Percentiles rank a stretch among this genome's conserved stretches.
These are phyloP conservation scores for Boletales sp. DNA, from an alignment of 768 basidiomycete genomes.

Conservation along the genomic window DNA sequence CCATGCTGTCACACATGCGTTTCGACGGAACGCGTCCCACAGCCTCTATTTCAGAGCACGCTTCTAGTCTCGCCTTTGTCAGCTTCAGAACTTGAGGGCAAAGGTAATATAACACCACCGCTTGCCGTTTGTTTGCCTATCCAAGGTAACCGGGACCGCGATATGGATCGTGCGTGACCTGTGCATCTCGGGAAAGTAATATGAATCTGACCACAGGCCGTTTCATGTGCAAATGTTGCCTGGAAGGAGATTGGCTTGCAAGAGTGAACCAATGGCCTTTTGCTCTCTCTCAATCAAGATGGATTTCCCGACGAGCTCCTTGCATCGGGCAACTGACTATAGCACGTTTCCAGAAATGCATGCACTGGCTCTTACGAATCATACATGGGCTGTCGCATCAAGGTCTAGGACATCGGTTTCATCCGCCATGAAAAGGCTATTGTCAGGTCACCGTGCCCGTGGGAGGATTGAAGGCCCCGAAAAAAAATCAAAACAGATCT, in stretches of 20 bases:
- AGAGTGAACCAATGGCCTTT: slow-evolving; percentile 33
- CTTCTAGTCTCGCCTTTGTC: slow-evolving; percentile 30
- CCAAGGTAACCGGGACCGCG: slow-evolving; percentile 9
- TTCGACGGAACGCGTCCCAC: slow-evolving; percentile 26
- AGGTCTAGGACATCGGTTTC: slow-evolving; percentile 28
- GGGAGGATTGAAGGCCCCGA: slow-evolving; percentile 13
- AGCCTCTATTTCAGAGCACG: slow-evolving; percentile 29
- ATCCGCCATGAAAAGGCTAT: slow-evolving; percentile 16
- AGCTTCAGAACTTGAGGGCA: slow-evolving; percentile 37
- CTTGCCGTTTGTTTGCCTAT: slow-evolving; percentile 15
- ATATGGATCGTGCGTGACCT: not conserved
- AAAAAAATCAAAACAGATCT: slow-evolving; percentile 1
- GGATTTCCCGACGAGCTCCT: slow-evolving; percentile 34
- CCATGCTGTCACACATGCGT: slow-evolving; percentile 22
- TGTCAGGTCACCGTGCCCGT: slow-evolving; percentile 18
- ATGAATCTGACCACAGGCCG: slow-evolving; percentile 9
- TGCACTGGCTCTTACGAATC: slow-evolving; percentile 30
- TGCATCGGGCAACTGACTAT: slow-evolving; percentile 30
- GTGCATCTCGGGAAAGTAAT: slow-evolving; percentile 28
- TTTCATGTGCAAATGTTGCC: slow-evolving; percentile 11
- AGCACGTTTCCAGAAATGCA: slow-evolving; percentile 40
- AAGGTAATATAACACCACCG: slow-evolving; percentile 23
- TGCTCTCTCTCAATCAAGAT: slow-evolving; percentile 29
- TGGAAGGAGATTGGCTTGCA: slow-evolving; percentile 34
- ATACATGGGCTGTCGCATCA: slow-evolving; percentile 26